Percentiles rank a stretch among this genome's conserved stretches.
Conservation (phyloP, 140 eudicot species). For the Bidens hawaiensis region DNA sequence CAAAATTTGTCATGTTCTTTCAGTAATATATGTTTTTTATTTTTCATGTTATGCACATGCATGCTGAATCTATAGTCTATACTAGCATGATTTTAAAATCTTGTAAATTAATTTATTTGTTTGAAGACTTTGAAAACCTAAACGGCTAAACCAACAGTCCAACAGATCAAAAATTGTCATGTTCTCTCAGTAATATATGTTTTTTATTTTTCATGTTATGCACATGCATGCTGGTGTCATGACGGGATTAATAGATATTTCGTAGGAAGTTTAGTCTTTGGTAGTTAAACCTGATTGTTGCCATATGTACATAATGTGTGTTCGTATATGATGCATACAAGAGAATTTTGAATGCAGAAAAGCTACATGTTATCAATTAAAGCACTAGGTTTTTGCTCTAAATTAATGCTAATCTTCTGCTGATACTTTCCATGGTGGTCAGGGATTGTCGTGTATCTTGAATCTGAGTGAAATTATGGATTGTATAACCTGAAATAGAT, state of each 20-base stretch:
- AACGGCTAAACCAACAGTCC: no score
- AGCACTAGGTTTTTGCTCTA: not conserved
- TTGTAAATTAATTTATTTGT: no score
- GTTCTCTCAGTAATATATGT: not conserved
- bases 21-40: not conserved
- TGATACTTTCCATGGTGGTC: conserved; percentile 13
- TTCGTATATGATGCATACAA: not conserved
- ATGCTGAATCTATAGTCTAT: conserved; percentile 1
- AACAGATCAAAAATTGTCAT: not conserved
- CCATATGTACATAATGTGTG: not conserved
- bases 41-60: not conserved
- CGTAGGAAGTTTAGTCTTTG: not conserved
- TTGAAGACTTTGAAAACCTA: no score
- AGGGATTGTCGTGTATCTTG: conserved; percentile 5
- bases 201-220: not conserved
- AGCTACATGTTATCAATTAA: not conserved
- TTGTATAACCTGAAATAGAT: not conserved
- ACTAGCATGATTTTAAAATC: not conserved
- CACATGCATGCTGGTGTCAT: not conserved
- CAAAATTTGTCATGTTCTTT: not conserved
- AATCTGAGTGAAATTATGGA: not conserved
- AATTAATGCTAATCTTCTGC: not conserved
- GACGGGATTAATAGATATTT: not conserved
- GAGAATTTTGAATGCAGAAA: not conserved
- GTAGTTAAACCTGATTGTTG: not conserved